Conservation (phyloP, 2,329 filamentous ascomycete species). For the Endothia cerciana region DNA sequence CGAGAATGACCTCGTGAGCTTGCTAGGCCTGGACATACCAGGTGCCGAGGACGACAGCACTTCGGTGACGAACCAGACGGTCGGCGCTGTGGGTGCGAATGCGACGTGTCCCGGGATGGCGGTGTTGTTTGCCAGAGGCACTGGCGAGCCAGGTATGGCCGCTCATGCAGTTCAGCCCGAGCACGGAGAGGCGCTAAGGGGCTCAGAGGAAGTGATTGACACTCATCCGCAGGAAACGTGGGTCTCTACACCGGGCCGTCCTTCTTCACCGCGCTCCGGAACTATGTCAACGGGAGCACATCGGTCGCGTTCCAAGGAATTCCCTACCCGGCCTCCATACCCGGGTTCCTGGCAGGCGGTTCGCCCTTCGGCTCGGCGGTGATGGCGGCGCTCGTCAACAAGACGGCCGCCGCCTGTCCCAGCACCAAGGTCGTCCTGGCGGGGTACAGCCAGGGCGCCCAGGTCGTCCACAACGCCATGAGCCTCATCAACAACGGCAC, state of each 20-base stretch:
- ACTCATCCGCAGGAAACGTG: conserved; percentile 32
- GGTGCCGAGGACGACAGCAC: conserved; percentile 7
- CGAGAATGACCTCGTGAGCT: conserved; percentile 22
- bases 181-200: background rate
- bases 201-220: background rate
- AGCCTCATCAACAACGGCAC: conserved; percentile 4
- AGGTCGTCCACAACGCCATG: conserved; percentile 38
- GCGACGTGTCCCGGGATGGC: conserved; percentile 26
- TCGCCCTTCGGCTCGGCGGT: conserved; percentile 24
- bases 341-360: conserved; percentile 34
- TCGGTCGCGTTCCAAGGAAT: conserved; percentile 36
- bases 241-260: conserved; percentile 34
- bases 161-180: too few relatives aligned
- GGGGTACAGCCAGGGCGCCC: conserved; percentile 42
- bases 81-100: conserved; percentile 14
- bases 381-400: conserved; percentile 33
- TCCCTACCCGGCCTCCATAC: conserved; percentile 34
- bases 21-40: conserved; percentile 19
- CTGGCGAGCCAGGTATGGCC: conserved; percentile 21
- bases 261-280: conserved; percentile 33
- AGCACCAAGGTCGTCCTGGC: conserved; percentile 46
- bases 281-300: conserved; percentile 27
- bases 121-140: conserved; percentile 24
- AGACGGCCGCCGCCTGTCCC: conserved; percentile 36
- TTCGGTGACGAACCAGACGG: conserved; percentile 10